Base-by-base conservation (phyloP, 495 filamentous ascomycete species). In the Neurospora sublineolata region DNA sequence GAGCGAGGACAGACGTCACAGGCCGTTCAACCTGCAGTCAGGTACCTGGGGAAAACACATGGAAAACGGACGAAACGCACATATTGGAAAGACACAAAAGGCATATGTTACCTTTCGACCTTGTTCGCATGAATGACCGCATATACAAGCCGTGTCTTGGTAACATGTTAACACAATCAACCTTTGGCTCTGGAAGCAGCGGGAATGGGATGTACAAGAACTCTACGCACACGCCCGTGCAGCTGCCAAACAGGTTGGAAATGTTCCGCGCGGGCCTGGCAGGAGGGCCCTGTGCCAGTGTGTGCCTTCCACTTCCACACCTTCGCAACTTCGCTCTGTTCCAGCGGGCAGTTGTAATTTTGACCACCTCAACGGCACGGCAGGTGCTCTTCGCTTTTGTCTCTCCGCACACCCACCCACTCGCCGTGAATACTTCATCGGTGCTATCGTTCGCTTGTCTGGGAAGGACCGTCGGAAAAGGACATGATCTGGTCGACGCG, bases 401-500 rank as follows among this genome's bases (percentile, higher is more conserved):
- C 52, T 64, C 52, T 60, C 52, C 27, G 52, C 52, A 64, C 52
- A 64, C 52, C 27, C 52, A 64, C 52, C 27, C 27, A 64, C 52
- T 64, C 23, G 14, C 52, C 27, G 27, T 64, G 52, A 33, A 4
- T 33, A 33, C 33, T 64, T 36, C 52, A 64, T 64, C 52, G 52
- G 27, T 33, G 14, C 14, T 33, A 33, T 64, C 52, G 52, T 64
- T 30, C 52, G 52, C 52, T 52, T 52, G 44, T 14, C 44, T 60
- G 27, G 52, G 52, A 60, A 60, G 52, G 14, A 30, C 27, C 27
- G 23, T 64, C 52, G 52, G 33, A 64, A 64, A 33, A 33, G 52
- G 52, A 64, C 52, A 64, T 64, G 52, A 64, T 64, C 52, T 33
- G 37, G 68, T 71, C 68, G 70, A 71, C 40, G 70, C 70, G 23